Evolutionary conservation across 1,284 basidiomycete species (phyloP).

Genomic region (Ceratobasidium sp.): DNA sequence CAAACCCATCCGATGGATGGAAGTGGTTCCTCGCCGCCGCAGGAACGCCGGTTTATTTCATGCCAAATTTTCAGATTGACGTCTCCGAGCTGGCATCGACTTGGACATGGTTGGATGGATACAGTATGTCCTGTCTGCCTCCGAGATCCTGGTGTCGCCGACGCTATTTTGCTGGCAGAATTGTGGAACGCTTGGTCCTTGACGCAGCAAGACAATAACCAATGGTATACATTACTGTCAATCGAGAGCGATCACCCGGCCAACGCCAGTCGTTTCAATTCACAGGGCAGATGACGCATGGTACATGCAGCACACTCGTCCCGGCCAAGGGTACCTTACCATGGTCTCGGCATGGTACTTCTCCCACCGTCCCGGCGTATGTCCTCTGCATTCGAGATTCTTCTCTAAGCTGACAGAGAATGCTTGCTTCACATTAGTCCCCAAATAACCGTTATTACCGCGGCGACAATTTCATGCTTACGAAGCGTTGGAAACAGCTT

Average conservation of each 20-base stretch:
- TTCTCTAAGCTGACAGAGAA: too few species aligned
- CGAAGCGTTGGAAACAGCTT: constrained; percentile 52
- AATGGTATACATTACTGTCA: not conserved
- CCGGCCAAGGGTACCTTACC: constrained; percentile 52
- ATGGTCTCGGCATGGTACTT: constrained; percentile 53
- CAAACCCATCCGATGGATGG: constrained; percentile 17
- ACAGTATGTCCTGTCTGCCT: constrained; percentile 21
- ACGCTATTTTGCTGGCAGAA: not conserved
- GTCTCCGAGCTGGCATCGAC: constrained; percentile 46
- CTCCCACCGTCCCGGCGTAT: constrained; percentile 50
- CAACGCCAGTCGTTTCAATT: not conserved
- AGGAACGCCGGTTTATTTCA: constrained; percentile 45
- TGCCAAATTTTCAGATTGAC: constrained; percentile 51
- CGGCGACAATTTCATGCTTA: constrained; percentile 52
- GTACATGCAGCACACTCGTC: constrained; percentile 49
- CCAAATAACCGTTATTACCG: constrained; percentile 55
- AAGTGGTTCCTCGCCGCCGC: constrained; percentile 15
- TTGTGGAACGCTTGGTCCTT: constrained; percentile 43
- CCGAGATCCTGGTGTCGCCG: too few species aligned
- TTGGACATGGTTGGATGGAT: constrained; percentile 52
- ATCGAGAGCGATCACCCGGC: too few species aligned
- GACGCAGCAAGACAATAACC: constrained; percentile 47
- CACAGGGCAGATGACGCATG: constrained; percentile 26
- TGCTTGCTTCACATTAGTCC: not conserved
- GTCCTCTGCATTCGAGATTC: not conserved